A percentile compares a stretch with the other conserved stretches of the same genome.
Conservation (phyloP, 306 rosid genomes). For the Cucumis cinereus region DNA sequence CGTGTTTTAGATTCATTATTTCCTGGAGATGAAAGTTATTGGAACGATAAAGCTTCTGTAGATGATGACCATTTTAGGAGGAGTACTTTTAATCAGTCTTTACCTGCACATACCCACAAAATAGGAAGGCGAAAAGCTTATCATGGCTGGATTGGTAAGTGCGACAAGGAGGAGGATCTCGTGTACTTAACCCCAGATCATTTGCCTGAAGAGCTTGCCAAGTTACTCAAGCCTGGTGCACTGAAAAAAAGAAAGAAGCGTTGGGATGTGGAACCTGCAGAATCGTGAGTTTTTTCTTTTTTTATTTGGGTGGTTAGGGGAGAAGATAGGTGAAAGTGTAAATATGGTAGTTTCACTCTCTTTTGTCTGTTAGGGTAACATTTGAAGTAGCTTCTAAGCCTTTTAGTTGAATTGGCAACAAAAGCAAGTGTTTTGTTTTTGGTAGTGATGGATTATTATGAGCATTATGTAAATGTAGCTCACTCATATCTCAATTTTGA, state of each 20-base stretch:
- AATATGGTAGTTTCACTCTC: not conserved
- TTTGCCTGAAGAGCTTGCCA: conserved; percentile 13
- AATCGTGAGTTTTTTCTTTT: not conserved
- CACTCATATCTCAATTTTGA: not conserved
- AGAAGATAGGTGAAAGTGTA: not conserved
- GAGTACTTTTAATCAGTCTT: not conserved
- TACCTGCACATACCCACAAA: not conserved
- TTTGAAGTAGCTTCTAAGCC: not conserved
- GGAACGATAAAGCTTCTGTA: not conserved
- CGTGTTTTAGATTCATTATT: not conserved
- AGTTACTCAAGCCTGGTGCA: conserved; percentile 6
- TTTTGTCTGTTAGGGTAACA: not conserved
- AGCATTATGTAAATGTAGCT: not conserved
- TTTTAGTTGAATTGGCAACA: not conserved
- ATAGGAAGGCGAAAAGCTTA: conserved; percentile 19
- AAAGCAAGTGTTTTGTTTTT: too few relatives aligned
- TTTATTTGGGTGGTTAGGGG: not conserved
- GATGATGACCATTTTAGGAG: not conserved
- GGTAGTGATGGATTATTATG: not conserved
- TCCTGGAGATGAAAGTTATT: too few relatives aligned
- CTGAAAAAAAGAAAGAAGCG: conserved; percentile 27
- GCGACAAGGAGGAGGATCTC: conserved; percentile 11
- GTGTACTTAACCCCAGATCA: conserved; percentile 14
- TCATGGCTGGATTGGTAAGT: conserved; percentile 35
- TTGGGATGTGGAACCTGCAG: conserved; percentile 44